Evolutionary conservation across 2,329 filamentous ascomycete species (phyloP), one percentile per base, ranked within the genome.

Genomic region (Dichotomopilus funicola): DNA sequence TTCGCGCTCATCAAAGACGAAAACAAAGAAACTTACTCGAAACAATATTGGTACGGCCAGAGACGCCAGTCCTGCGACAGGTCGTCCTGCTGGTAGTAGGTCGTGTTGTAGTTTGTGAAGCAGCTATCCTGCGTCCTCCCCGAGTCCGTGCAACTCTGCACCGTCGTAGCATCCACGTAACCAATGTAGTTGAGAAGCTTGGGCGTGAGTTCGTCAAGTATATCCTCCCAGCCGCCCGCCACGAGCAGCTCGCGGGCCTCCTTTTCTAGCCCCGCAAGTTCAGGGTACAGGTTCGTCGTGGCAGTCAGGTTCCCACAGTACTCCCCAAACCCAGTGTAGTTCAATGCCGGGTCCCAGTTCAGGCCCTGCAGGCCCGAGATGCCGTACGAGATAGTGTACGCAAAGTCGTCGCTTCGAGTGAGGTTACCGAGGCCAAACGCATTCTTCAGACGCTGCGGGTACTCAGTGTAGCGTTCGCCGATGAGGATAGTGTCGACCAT

Each of bases 31-130:
- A 67, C 73, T 66, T 66, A 78, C 72, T 82, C 74, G 5, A 77
- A 80, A 70, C 79, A 82, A 41, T 75, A 77, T 58, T 82, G 79
- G 62, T 78, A 82, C 0, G 69, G 62, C 79, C 79, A 82, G 31
- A 73, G 67, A 0, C 78, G 71, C 65, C 66, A 79, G 51, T 64
- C 66, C 56, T 75, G 72, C 5, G 66, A 56, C 49, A 74, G 70
- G 53, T 69, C 66, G 55, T 71, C 67, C 19, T 66, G 64, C 35
- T 59, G 56, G 56, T 73, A 73, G 50, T 70, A 71, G 0, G 61
- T 62, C 4, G 65, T 12, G 56, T 73, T 65, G 49, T 65, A 67
- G 35, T 66, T 72, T 37, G 65, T 60, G 52, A 71, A 73, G 65
- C 73, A 77, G 0, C 61, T 60, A 50, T 75, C 70, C 50, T 75